These are phyloP conservation scores for Chrysoporthe puriensis DNA, from an alignment of 2,329 filamentous ascomycete species.

Conservation along the genomic window DNA sequence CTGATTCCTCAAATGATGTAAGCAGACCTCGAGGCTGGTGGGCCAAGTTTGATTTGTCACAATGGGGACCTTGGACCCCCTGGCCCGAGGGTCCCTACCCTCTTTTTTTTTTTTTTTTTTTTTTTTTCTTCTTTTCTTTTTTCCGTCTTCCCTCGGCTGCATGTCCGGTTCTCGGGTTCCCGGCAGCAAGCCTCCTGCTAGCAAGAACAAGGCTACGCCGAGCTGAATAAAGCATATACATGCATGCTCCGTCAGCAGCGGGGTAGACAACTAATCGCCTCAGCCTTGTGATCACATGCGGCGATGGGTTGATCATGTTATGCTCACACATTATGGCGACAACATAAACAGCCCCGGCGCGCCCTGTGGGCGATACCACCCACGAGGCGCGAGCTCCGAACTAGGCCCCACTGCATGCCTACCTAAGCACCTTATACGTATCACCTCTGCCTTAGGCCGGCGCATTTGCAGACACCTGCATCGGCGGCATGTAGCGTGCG, in stretches of 20 bases:
- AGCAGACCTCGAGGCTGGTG: slow-evolving; percentile 4
- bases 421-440: not conserved
- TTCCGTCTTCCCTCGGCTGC: not conserved
- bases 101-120: not conserved
- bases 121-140: not conserved
- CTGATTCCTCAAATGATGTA: slow-evolving; percentile 20
- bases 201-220: not conserved
- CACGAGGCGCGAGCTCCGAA: not conserved
- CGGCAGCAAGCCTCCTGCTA: not conserved
- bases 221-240: slow-evolving; percentile 5
- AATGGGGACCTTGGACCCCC: too few relatives aligned
- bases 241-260: not conserved
- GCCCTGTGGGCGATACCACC: too few relatives aligned
- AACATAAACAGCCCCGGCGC: too few relatives aligned
- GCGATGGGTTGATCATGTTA: not conserved
- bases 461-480: too few relatives aligned
- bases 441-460: not conserved
- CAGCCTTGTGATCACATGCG: not conserved
- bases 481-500: too few relatives aligned
- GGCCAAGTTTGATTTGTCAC: slow-evolving; percentile 24
- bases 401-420: not conserved
- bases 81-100: not conserved
- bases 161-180: not conserved
- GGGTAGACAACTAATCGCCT: not conserved
- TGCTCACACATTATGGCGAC: not conserved